Evolutionary conservation across 257 asterid genomes (phyloP), one percentile per base, ranked within the genome.

Genomic region (Primulina eburnea): DNA sequence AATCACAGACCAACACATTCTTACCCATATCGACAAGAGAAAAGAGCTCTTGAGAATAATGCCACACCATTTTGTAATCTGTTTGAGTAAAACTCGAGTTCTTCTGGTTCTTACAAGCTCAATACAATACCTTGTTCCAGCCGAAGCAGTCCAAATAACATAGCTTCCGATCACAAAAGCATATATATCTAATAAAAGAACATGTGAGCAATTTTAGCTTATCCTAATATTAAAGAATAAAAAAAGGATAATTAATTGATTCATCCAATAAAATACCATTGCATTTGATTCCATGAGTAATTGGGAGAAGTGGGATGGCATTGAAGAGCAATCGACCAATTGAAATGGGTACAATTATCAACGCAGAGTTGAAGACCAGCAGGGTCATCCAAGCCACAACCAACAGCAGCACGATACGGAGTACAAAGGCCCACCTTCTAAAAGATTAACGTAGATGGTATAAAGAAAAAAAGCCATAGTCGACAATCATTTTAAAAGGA

Each of bases 301-400:
- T 78, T 61, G 99, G 97, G 73, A 93, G 91, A 83, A 86, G 89
- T 7, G 99, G 99, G 61, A 93, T 87, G 64, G 82, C 81, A 83
- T 82, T 85, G 82, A 87, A 93, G 71, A 93, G 88, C 8, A 88
- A 65, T 16, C 97, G 86, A 35, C 97, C 99, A 65, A 91, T 90
- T 81, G 99, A 86, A 70, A 93, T 77, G 7, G 99, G 99, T 61
- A 91, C 84, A 75, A 91, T 87, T 71, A 93, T 85, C 82, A 90
- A 72, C 29, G 95, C 79, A n/a, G 96, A 89, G 78, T 93, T 91
- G 75, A 89, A 87, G 55, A 83, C 80, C 9, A 93, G 96, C 29
- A 93, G 80, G 30, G 99, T 93, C 95, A 93, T 86, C 99, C 99
- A 93, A 68, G 99, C 99, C 68, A 88, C 95, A 70, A 91, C 80